Base-by-base conservation (phyloP, 2,329 filamentous ascomycete genomes). In the Sporothrix schenckii region DNA sequence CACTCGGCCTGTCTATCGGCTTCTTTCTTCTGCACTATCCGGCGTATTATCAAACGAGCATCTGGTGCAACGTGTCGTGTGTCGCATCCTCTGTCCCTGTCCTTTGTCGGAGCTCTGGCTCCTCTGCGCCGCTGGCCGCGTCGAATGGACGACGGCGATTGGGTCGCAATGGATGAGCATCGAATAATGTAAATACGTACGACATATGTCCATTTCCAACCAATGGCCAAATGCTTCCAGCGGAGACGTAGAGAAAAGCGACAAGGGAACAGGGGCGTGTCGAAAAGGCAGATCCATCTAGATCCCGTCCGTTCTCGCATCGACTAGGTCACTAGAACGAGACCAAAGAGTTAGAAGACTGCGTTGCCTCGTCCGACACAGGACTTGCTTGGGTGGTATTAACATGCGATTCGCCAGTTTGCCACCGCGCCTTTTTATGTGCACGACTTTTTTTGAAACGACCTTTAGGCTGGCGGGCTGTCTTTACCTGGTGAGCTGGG, bases 281-380 rank as follows among this genome's bases (percentile, higher is more conserved):
- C 6, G 21, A 30, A 27, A n/a, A 63, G 58, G 65, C 63, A 67
- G 65, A 56, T 67, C 65, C 50, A 67, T 56, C 65, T 50, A 67
- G 65, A 67, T 67, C 65, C 50, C 47, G 65, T 54, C 65, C 50
- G 65, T 54, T 67, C 50, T 67, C 63, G 63, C 49, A 53, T 39
- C 61, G 27, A 65, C 21, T 11, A 50, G 60, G 24, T 4, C n/a
- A 30, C 19, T n/a, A 41, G 19, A 10, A 16, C 30, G 54, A 6
- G 54, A 16, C 54, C 14, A 39, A 16, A 34, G 14, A 14, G 21
- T 24, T 11, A 3, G 9, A 14, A 41, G 16, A 58, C 54, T 30
- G 30, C 54, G 56, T 24, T 19, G 56, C 34, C 56, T 44, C n/a
- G 56, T 61, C 39, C 56, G 56, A 61, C 56, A 44, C 56, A 56